Evolutionary conservation across 1,284 basidiomycete species (phyloP).

Genomic region (Rhizoctonia solani): DNA sequence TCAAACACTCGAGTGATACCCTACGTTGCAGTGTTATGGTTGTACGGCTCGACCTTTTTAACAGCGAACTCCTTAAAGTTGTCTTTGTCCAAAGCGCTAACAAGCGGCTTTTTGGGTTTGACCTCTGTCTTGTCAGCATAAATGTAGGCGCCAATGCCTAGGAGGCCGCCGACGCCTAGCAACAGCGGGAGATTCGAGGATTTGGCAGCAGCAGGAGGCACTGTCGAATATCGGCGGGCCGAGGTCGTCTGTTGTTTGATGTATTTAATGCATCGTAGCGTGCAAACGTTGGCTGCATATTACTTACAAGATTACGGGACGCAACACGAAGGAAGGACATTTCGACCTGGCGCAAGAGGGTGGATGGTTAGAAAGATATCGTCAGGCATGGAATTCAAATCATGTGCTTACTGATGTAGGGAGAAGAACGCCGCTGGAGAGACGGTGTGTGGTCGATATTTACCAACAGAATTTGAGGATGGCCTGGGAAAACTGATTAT

Average conservation of each 20-base stretch:
- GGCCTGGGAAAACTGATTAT: slow-evolving; percentile 25
- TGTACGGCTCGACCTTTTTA: slow-evolving; percentile 85
- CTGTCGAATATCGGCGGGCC: slow-evolving; percentile 39
- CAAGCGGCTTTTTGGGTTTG: slow-evolving; percentile 47
- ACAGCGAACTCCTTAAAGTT: slow-evolving; percentile 81
- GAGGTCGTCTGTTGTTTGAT: background rate
- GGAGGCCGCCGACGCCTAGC: slow-evolving; percentile 35
- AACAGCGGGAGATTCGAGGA: slow-evolving; percentile 38
- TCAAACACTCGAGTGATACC: too few species aligned
- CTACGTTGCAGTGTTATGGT: slow-evolving; percentile 83
- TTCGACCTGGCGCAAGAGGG: background rate
- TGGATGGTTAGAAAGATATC: background rate
- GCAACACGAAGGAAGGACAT: slow-evolving; percentile 31
- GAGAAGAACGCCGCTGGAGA: background rate
- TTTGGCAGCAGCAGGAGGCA: slow-evolving; percentile 30
- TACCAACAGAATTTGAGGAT: background rate
- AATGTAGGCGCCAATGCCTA: slow-evolving; percentile 38
- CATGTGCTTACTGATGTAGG: background rate
- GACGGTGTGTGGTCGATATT: background rate
- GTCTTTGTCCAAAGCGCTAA: slow-evolving; percentile 71
- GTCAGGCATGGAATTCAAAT: background rate
- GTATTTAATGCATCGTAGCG: background rate
- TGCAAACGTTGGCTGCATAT: background rate
- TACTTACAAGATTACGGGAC: slow-evolving; percentile 24
- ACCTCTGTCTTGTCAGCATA: slow-evolving; percentile 30